These are phyloP conservation scores for Lachnellula arida DNA, from an alignment of 2,329 filamentous ascomycete species.

Conservation along the genomic window DNA sequence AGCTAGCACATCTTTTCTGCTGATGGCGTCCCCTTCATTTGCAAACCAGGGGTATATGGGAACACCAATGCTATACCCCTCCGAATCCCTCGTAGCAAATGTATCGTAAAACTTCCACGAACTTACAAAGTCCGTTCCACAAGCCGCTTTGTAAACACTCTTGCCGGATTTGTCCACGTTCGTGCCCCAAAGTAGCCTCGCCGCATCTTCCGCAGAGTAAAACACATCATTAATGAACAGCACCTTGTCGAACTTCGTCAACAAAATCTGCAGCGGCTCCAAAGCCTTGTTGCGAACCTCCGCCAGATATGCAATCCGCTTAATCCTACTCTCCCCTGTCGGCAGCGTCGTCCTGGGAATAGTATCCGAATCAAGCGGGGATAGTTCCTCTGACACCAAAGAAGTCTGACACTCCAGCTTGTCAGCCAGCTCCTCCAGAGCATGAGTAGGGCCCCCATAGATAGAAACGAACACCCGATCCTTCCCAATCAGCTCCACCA, in stretches of 20 bases:
- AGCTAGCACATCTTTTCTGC: constrained; percentile 56
- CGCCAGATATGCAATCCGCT: constrained; percentile 69
- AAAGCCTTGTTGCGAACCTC: constrained; percentile 68
- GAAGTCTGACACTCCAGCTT: constrained; percentile 42
- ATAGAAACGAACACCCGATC: constrained; percentile 68
- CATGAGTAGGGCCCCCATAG: constrained; percentile 56
- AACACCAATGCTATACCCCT: constrained; percentile 59
- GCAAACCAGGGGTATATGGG: constrained; percentile 67
- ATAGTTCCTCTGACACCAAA: constrained; percentile 55
- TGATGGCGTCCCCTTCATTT: constrained; percentile 45
- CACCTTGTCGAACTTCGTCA: constrained; percentile 49
- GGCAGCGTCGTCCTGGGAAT: constrained; percentile 59
- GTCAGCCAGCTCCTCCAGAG: constrained; percentile 49
- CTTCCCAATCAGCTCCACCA: constrained; percentile 62
- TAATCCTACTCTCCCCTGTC: constrained; percentile 57
- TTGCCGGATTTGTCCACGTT: constrained; percentile 47
- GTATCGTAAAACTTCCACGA: constrained; percentile 69
- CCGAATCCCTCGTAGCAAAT: constrained; percentile 63
- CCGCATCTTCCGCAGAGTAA: constrained; percentile 47
- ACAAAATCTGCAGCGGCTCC: constrained; percentile 50
- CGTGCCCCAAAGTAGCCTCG: constrained; percentile 58
- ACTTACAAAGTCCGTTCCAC: constrained; percentile 65
- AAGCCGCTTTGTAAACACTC: constrained; percentile 61
- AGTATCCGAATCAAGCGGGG: constrained; percentile 45
- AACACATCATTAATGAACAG: constrained; percentile 65